Base-by-base conservation (phyloP, 2,329 filamentous ascomycete genomes). In the Ophiostoma ips region DNA sequence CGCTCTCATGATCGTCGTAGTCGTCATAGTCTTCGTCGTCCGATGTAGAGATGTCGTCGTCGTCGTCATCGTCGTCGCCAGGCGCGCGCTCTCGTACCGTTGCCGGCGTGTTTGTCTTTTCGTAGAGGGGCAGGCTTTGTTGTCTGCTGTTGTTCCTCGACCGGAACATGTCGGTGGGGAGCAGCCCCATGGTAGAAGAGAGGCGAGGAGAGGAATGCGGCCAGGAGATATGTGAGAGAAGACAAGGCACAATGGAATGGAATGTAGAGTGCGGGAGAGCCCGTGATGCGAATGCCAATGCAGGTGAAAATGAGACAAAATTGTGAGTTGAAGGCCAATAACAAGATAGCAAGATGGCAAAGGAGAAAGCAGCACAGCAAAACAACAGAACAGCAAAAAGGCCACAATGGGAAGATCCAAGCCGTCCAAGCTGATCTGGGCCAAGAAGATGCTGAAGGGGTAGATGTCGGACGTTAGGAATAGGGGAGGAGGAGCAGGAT, bases 151-250 rank as follows among this genome's bases (percentile, higher is more conserved):
- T 60, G 55, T 71, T 68, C 55, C 72, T 70, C 49, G 68, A 63
- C 50, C 71, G 70, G 56, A 75, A 53, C 38, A 57, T 45, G 41
- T 41, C 48, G 2, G 45, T 38, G 48, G 71, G 65, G 50, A 71
- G 62, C 50, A 72, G 60, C 50, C 70, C 74, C 75, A 79, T 80
- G 53, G 56, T n/a, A n/a, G n/a, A n/a, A n/a, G n/a, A n/a, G n/a
- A n/a, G n/a, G n/a, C n/a, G n/a, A n/a, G n/a, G n/a, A n/a, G n/a
- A n/a, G n/a, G n/a, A n/a, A n/a, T n/a, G n/a, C 30, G 28, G 16
- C 8, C 16, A n/a, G n/a, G 37, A 28, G 34, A 16, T 18, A 18
- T 3, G 21, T 12, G 13, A 24, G 18, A 24, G 16, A 36, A 46
- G 43, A 43, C 28, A 16, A 18, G 3, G 9, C 21, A 15, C 34